Evolutionary conservation across 805 yeast species (phyloP).

Genomic region (Brettanomyces anomalus): DNA sequence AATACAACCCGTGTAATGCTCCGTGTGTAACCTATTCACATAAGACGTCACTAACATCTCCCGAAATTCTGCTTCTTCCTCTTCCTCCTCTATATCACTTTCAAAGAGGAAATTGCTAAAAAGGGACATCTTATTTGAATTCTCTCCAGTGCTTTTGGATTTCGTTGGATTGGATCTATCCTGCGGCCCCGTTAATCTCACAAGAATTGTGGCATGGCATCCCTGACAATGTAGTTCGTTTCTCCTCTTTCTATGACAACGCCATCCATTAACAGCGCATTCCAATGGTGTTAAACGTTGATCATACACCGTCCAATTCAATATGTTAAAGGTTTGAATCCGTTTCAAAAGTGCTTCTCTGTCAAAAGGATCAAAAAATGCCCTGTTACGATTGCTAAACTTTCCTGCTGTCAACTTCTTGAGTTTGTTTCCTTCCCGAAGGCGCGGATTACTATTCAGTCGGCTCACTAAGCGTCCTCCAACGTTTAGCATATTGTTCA

Average conservation of each 20-base stretch:
- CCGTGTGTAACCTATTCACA: slow-evolving; percentile 15
- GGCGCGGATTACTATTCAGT: not conserved
- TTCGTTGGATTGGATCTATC: slow-evolving; percentile 10
- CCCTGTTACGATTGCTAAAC: not conserved
- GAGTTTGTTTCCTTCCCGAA: not conserved
- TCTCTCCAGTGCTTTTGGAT: slow-evolving; percentile 1
- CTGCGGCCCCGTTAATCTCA: slow-evolving; percentile 11
- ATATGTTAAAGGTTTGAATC: slow-evolving; percentile 32
- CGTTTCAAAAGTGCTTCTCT: slow-evolving; percentile 28
- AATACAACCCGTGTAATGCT: slow-evolving; percentile 23
- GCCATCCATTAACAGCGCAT: slow-evolving; percentile 49
- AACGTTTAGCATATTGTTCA: not conserved
- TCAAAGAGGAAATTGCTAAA: slow-evolving; percentile 1
- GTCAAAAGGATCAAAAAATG: slow-evolving; percentile 17
- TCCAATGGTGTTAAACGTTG: slow-evolving; percentile 33
- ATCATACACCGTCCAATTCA: slow-evolving; percentile 37
- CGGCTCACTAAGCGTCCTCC: not conserved
- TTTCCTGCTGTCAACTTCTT: not conserved
- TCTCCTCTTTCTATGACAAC: slow-evolving; percentile 26
- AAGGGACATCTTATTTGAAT: not conserved
- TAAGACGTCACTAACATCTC: slow-evolving; percentile 20
- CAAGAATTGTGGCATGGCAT: slow-evolving; percentile 24
- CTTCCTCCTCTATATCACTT: slow-evolving; percentile 7
- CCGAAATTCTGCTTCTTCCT: slow-evolving; percentile 17
- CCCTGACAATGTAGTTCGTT: slow-evolving; percentile 27